phyloP scores from a whole-genome alignment of 805 yeast species.

The Peterozyma toletana region DNA sequence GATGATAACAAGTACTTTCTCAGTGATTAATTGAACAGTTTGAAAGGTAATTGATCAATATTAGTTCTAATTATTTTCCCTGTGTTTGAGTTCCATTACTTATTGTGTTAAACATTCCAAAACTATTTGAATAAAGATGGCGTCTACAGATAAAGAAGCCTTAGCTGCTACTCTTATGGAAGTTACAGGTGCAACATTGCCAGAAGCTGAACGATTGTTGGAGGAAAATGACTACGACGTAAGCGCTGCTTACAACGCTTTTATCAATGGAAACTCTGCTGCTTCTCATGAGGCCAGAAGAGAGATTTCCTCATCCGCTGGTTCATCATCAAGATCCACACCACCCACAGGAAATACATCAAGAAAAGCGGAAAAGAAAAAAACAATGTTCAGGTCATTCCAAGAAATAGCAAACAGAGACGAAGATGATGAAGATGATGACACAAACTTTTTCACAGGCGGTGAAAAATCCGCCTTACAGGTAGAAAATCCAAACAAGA shows the following conservation, averaged over 20 bases:
- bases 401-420: slow-evolving; percentile 24
- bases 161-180: slow-evolving; percentile 19
- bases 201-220: slow-evolving; percentile 29
- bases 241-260: slow-evolving; percentile 9
- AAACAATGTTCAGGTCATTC: slow-evolving; percentile 20
- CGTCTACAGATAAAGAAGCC: too few relatives aligned
- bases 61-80: too few relatives aligned
- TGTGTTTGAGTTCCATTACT: too few relatives aligned
- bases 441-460: slow-evolving; percentile 40
- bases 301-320: too few relatives aligned
- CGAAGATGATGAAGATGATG: slow-evolving; percentile 25
- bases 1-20: too few relatives aligned
- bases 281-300: neutral
- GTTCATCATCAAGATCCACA: neutral
- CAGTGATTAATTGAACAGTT: too few relatives aligned
- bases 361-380: neutral
- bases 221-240: slow-evolving; percentile 20
- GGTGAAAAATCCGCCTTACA: slow-evolving; percentile 75
- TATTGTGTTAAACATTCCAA: too few relatives aligned
- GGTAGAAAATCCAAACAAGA: slow-evolving; percentile 63
- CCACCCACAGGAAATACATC: neutral
- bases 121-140: too few relatives aligned
- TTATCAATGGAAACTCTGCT: slow-evolving; percentile 1
- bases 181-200: slow-evolving; percentile 28
- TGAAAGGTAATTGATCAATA: too few relatives aligned